Conservation (phyloP, 192 early-diverging fungal genomes). For the Piromyces finnis region DNA sequence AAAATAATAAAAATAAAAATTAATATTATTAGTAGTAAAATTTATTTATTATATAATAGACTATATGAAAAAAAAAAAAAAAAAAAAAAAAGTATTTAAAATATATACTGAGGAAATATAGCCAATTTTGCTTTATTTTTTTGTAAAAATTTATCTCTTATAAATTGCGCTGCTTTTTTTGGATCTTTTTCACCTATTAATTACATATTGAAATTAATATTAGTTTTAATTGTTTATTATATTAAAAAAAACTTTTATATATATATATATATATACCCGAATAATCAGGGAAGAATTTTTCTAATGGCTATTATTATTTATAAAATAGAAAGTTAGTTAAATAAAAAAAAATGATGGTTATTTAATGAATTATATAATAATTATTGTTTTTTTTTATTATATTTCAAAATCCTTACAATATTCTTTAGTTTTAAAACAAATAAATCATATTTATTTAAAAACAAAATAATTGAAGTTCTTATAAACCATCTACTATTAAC, state of each 20-base stretch:
- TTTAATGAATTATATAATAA: too few species aligned
- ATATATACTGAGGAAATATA: not conserved
- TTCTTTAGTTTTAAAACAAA: slow-evolving; percentile 62
- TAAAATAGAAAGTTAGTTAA: too few species aligned
- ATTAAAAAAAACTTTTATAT: too few species aligned
- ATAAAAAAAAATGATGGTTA: too few species aligned
- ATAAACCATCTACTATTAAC: slow-evolving; percentile 88
- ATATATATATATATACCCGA: not conserved
- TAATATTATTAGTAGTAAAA: too few species aligned
- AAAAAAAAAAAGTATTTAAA: too few species aligned
- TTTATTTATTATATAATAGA: too few species aligned
- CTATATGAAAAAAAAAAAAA: too few species aligned
- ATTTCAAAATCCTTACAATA: slow-evolving; percentile 8
- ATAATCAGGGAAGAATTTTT: not conserved
- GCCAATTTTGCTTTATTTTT: not conserved
- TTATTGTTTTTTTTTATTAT: too few species aligned
- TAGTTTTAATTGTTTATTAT: too few species aligned
- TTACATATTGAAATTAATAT: too few species aligned
- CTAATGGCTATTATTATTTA: not conserved
- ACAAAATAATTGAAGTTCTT: slow-evolving; percentile 77
- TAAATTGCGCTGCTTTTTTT: not conserved
- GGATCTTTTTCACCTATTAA: not conserved
- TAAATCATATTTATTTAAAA: slow-evolving; percentile 86
- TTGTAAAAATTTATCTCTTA: not conserved
- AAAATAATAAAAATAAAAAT: too few species aligned